Base-by-base conservation (phyloP, 2,329 filamentous ascomycete genomes). In the Aureobasidium sp. region DNA sequence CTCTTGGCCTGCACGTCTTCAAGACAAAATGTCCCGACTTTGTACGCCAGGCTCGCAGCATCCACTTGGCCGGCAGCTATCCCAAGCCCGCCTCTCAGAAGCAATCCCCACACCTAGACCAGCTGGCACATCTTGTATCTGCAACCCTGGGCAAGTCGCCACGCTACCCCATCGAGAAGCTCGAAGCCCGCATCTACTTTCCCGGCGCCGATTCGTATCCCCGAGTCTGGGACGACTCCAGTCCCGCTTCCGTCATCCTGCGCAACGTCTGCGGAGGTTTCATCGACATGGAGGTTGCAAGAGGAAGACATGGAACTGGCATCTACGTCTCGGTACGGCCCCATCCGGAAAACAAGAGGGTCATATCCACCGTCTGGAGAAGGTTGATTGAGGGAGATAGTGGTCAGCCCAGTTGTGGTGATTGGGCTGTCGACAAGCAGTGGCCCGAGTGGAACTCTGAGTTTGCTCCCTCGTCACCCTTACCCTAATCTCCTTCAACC, bases 51-150 rank as follows among this genome's bases (percentile, higher is more conserved):
- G 73, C 73, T 15, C 69, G 69, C 37, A 73, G 69, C 60, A 66
- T 78, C 11, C 73, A 75, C 62, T 68, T 78, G 11, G 72, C 72
- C 13, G 75, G 75, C 33, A 68, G 69, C 57, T 76, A 74, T 63
- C 65, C 62, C 9, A 63, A 67, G 21, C 61, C 54, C 10, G 10
- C 37, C 53, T 57, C 19, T 68, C 61, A 62, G 62, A 35, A 35
- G 60, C 65, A 10, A 25, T 61, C 58, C 17, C 23, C 43, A 2
- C 65, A 70, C 3, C 65, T 68, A n/a, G 42, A 57, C 11, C 69
- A 73, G 8, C 69, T 77, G 7, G 64, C 63, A 21, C 61, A 65
- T 11, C 66, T 75, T 23, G 65, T 75, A 15, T 69, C 66, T 33
- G 67, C 69, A 3, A 64, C 72, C 25, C 68, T 75, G 23, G 67